Conservation (phyloP, 2,329 filamentous ascomycete species). For the Aspergillus aculeatinus region DNA sequence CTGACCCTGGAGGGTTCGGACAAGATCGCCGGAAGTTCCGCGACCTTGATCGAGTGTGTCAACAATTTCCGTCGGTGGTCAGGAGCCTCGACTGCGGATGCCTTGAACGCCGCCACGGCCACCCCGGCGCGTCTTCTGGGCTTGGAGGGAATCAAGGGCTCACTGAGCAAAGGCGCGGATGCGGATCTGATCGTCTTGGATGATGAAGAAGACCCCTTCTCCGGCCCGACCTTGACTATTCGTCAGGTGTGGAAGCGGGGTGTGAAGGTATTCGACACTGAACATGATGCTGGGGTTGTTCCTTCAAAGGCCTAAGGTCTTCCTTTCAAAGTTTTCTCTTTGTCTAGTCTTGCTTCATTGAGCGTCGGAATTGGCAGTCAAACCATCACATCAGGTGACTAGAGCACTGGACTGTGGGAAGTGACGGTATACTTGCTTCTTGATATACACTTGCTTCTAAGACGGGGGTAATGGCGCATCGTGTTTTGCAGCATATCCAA, state of each 20-base stretch:
- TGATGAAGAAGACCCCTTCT: slow-evolving; percentile 32
- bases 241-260: slow-evolving; percentile 48
- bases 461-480: too few species aligned
- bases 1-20: slow-evolving; percentile 76
- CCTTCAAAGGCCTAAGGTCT: neutral
- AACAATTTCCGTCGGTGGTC: slow-evolving; percentile 47
- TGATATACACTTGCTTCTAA: too few species aligned
- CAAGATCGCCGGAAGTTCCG: slow-evolving; percentile 69
- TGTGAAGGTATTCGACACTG: slow-evolving; percentile 39
- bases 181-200: slow-evolving; percentile 43
- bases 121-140: slow-evolving; percentile 42
- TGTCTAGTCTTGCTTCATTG: neutral
- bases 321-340: neutral
- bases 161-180: slow-evolving; percentile 41
- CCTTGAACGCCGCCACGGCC: slow-evolving; percentile 42
- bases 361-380: neutral
- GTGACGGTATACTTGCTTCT: too few species aligned
- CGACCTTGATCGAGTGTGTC: slow-evolving; percentile 45
- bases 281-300: slow-evolving; percentile 22
- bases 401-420: too few species aligned
- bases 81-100: slow-evolving; percentile 39
- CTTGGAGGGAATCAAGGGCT: slow-evolving; percentile 40
- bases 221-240: slow-evolving; percentile 36
- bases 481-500: too few species aligned
- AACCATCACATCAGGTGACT: neutral